These are phyloP conservation scores for Apiospora phragmitis DNA, from an alignment of 2,329 filamentous ascomycete species.

Conservation along the genomic window DNA sequence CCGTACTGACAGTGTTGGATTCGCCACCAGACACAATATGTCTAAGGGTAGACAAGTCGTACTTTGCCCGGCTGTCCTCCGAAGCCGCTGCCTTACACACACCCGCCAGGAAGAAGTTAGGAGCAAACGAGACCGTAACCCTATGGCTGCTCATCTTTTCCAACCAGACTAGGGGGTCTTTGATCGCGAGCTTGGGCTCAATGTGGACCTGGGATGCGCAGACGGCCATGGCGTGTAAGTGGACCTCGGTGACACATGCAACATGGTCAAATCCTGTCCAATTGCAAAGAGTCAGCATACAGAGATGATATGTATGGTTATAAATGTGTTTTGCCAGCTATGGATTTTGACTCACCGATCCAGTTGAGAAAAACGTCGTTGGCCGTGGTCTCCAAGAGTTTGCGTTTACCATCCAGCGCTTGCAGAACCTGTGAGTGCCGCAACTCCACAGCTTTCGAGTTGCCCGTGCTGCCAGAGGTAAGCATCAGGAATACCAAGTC, in stretches of 20 bases:
- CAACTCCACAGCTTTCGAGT: constrained; percentile 43
- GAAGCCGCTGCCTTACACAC: background rate
- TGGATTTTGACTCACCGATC: constrained; percentile 29
- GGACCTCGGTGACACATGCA: constrained; percentile 45
- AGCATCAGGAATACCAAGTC: constrained; percentile 40
- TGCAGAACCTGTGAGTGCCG: constrained; percentile 37
- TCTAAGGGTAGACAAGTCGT: constrained; percentile 8
- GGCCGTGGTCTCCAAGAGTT: constrained; percentile 24
- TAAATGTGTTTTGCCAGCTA: background rate
- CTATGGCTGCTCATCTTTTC: constrained; percentile 34
- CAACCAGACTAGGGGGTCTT: constrained; percentile 36
- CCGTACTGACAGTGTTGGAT: constrained; percentile 11
- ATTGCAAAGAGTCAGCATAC: background rate
- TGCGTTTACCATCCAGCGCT: constrained; percentile 35
- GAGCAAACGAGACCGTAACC: constrained; percentile 38
- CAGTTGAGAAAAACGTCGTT: constrained; percentile 38
- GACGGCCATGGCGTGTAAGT: constrained; percentile 41
- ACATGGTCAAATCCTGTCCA: constrained; percentile 43
- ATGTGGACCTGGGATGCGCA: constrained; percentile 41
- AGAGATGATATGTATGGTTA: background rate
- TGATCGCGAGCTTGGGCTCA: constrained; percentile 32
- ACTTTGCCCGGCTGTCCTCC: background rate
- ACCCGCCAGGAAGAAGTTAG: constrained; percentile 15
- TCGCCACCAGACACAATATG: constrained; percentile 14
- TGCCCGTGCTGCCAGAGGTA: constrained; percentile 45